A percentile compares a stretch with the other conserved stretches of the same genome.
Conservation (phyloP, 208 protist species). For the Leishmania guyanensis region DNA sequence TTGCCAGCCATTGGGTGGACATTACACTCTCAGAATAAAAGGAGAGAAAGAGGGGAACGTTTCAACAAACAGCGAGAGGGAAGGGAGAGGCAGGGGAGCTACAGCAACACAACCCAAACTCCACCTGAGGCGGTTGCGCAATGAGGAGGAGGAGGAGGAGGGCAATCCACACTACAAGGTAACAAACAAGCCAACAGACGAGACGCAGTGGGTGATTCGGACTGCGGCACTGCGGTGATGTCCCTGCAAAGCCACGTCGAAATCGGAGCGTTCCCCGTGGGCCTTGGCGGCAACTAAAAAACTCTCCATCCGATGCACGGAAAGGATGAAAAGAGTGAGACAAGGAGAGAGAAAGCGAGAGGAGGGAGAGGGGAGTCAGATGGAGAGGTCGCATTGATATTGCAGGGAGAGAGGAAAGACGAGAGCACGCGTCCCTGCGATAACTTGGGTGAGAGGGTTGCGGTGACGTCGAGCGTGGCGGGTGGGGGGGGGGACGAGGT, state of each 20-base stretch:
- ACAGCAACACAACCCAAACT: not conserved
- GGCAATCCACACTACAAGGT: not conserved
- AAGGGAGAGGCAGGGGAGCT: not conserved
- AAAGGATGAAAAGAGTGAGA: not conserved
- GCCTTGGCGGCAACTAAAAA: not conserved
- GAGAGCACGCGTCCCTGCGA: not conserved
- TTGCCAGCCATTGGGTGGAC: constrained; percentile 2
- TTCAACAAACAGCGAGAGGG: not conserved
- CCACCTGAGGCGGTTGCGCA: not conserved
- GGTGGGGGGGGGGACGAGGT: not conserved
- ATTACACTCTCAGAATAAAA: not conserved
- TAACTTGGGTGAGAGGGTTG: not conserved
- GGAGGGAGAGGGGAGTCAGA: not conserved
- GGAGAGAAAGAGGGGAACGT: not conserved
- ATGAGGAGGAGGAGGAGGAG: not conserved
- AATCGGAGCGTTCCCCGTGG: not conserved
- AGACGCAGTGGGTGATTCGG: not conserved
- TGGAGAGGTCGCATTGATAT: not conserved
- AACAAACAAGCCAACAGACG: not conserved
- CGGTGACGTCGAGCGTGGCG: not conserved
- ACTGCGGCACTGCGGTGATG: not conserved
- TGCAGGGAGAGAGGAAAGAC: not conserved
- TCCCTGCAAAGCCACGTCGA: not conserved
- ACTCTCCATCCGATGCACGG: not conserved
- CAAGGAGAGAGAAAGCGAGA: not conserved